These are phyloP conservation scores for Marasmius sp. DNA, from an alignment of 1,284 basidiomycete species.

Conservation along the genomic window DNA sequence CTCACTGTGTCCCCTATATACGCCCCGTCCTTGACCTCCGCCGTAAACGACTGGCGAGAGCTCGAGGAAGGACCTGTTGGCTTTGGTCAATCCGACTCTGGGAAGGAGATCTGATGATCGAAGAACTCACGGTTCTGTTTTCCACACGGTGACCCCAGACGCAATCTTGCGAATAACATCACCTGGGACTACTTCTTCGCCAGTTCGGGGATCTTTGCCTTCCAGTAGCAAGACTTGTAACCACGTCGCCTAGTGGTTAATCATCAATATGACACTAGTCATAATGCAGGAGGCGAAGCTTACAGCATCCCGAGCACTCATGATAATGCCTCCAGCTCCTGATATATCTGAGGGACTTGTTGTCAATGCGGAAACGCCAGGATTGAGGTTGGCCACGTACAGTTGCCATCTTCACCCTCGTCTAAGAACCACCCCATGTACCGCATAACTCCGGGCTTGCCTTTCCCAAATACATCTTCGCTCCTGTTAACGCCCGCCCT, in stretches of 20 bases:
- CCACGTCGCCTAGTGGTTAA: constrained; percentile 19
- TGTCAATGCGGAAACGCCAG: neutral
- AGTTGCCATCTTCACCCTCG: constrained; percentile 15
- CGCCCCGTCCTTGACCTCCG: constrained; percentile 6
- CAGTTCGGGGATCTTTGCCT: constrained; percentile 16
- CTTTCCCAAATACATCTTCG: constrained; percentile 11
- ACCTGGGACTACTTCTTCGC: constrained; percentile 17
- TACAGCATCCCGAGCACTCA: constrained; percentile 15
- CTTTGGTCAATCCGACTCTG: neutral
- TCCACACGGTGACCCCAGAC: constrained; percentile 14
- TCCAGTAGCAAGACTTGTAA: constrained; percentile 18
- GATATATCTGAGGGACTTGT: constrained; percentile 1
- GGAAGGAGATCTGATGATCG: neutral
- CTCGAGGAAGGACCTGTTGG: constrained; percentile 11
- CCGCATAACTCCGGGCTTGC: constrained; percentile 4
- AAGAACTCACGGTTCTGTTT: constrained; percentile 9
- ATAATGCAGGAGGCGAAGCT: too few relatives aligned
- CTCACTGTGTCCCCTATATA: constrained; percentile 15
- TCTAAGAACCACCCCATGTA: constrained; percentile 2
- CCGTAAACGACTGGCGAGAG: constrained; percentile 14
- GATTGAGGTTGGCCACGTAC: constrained; percentile 2
- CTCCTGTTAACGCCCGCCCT: constrained; percentile 11
- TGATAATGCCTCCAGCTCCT: constrained; percentile 18
- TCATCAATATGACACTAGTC: too few relatives aligned
- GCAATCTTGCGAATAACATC: constrained; percentile 14